These are phyloP conservation scores for Selenicereus undatus DNA, from an alignment of 148 eudicot species.

Conservation along the genomic window DNA sequence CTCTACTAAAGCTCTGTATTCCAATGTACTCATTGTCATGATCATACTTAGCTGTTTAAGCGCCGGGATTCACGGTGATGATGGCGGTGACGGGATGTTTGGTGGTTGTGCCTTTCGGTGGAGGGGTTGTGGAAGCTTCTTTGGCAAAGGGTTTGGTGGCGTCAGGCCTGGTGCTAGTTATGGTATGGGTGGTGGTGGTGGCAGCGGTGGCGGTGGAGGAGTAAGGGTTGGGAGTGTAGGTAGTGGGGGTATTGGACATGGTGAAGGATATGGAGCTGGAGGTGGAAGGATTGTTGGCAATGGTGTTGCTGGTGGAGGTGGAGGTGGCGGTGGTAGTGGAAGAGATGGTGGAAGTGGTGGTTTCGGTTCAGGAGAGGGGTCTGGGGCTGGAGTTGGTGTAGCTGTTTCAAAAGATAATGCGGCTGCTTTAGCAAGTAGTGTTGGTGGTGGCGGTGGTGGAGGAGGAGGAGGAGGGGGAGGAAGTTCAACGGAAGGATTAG, in stretches of 20 bases:
- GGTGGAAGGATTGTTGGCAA: conserved; percentile 6
- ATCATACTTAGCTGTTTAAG: conserved; percentile 17
- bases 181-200: conserved; percentile 7
- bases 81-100: neutral
- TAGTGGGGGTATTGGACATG: conserved; percentile 14
- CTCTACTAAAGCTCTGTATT: conserved; percentile 14
- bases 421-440: conserved; percentile 20
- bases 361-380: conserved; percentile 3
- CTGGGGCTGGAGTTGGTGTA: conserved; percentile 1
- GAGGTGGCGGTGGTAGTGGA: conserved; percentile 13
- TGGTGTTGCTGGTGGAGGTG: conserved; percentile 7
- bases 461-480: conserved; percentile 28
- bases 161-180: neutral
- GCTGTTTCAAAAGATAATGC: too few relatives aligned
- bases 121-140: conserved; percentile 35
- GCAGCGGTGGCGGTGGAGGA: conserved; percentile 2
- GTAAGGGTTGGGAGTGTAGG: conserved; percentile 7
- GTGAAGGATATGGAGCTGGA: neutral
- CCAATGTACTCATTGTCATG: conserved; percentile 21
- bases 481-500: neutral
- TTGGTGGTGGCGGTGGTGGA: conserved; percentile 15
- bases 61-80: neutral
- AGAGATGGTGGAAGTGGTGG: neutral
- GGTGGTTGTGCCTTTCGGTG: conserved; percentile 22
- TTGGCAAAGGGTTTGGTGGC: conserved; percentile 13